A percentile compares a stretch with the other conserved stretches of the same genome.
phyloP scores from a whole-genome alignment of 306 rosid genomes.

The Inga leiocalycina region DNA sequence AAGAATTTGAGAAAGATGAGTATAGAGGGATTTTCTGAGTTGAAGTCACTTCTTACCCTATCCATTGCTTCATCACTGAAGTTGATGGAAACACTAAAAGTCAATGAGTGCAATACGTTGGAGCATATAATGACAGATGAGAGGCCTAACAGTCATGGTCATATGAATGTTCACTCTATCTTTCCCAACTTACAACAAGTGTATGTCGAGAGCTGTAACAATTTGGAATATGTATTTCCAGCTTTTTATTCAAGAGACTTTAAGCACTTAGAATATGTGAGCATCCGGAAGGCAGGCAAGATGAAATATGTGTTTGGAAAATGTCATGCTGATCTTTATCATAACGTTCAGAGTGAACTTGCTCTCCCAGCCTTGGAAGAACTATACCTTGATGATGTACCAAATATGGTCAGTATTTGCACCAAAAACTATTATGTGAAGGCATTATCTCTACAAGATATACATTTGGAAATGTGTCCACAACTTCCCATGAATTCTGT shows the following conservation, averaged over 20 bases:
- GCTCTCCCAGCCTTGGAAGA: background rate
- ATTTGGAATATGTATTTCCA: too few relatives aligned
- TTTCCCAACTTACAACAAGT: background rate
- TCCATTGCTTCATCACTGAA: constrained; percentile 12
- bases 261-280: too few relatives aligned
- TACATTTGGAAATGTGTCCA: background rate
- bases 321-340: background rate
- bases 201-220: too few relatives aligned
- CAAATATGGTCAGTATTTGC: constrained; percentile 13
- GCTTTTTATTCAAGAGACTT: too few relatives aligned
- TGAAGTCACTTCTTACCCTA: constrained; percentile 15
- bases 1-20: background rate
- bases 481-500: background rate
- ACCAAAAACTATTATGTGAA: background rate
- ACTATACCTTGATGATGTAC: background rate
- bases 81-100: constrained; percentile 6
- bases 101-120: background rate
- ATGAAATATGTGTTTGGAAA: constrained; percentile 28
- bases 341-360: background rate
- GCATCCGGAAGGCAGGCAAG: too few relatives aligned
- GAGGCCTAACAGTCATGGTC: background rate
- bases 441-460: background rate
- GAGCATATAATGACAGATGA: background rate
- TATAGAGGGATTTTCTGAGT: background rate
- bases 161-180: background rate